Evolutionary conservation across 768 basidiomycete genomes (phyloP).

Genomic region (Daedalea quercina): DNA sequence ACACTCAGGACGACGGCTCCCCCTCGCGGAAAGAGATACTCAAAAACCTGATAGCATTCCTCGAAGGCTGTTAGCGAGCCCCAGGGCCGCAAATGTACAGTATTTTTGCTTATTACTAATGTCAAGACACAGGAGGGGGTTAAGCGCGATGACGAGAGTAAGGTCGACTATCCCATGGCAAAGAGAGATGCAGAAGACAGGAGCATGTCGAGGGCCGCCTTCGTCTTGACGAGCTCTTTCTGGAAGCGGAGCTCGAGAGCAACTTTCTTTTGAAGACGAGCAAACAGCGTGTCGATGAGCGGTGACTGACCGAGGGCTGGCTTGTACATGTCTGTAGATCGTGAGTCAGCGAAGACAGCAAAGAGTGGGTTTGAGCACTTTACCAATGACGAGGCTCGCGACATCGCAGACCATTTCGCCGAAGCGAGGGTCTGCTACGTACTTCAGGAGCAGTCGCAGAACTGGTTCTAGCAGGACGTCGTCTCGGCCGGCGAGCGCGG

Average conservation of each 20-base stretch:
- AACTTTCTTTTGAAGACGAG: slow-evolving; percentile 80
- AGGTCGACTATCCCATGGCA: slow-evolving; percentile 1
- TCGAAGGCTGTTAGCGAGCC: slow-evolving; percentile 30
- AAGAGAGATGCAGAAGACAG: slow-evolving; percentile 48
- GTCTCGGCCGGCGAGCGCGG: slow-evolving; percentile 85
- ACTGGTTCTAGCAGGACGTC: slow-evolving; percentile 91
- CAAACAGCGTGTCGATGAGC: slow-evolving; percentile 80
- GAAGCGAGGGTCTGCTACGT: slow-evolving; percentile 87
- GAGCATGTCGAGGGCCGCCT: slow-evolving; percentile 90
- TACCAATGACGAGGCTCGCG: slow-evolving; percentile 77
- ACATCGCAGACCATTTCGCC: slow-evolving; percentile 86
- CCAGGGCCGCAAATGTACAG: slow-evolving; percentile 2
- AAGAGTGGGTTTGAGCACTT: slow-evolving; percentile 17
- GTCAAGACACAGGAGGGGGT: not conserved
- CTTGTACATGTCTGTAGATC: slow-evolving; percentile 74
- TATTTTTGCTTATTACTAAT: slow-evolving; percentile 8
- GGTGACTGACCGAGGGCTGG: slow-evolving; percentile 93
- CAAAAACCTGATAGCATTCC: slow-evolving; percentile 56
- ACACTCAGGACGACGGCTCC: slow-evolving; percentile 29
- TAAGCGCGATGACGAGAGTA: not conserved
- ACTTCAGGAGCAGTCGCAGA: slow-evolving; percentile 76
- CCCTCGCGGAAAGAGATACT: slow-evolving; percentile 64
- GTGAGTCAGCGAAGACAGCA: slow-evolving; percentile 7
- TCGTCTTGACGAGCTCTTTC: slow-evolving; percentile 72
- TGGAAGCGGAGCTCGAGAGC: slow-evolving; percentile 83